Percentiles rank a stretch among this genome's conserved stretches.
These are phyloP conservation scores for Hypoxylon fragiforme DNA, from an alignment of 495 filamentous ascomycete genomes.

Conservation along the genomic window DNA sequence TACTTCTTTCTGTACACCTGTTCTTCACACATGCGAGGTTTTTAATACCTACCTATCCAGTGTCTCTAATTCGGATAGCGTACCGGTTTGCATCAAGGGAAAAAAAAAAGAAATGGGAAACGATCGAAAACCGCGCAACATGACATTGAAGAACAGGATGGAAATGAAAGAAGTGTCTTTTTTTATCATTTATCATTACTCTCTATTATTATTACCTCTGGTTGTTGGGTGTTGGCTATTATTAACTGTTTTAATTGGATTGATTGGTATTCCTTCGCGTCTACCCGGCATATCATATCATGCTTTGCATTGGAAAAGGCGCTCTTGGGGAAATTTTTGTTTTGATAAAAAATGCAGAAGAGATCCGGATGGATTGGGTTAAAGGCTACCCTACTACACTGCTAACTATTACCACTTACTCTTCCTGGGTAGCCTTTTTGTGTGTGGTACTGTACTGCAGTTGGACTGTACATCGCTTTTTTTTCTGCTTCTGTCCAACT, in stretches of 20 bases:
- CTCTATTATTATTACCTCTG: neutral
- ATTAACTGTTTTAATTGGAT: no score
- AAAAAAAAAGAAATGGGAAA: conserved; percentile 27
- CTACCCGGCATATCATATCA: conserved; percentile 17
- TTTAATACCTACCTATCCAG: conserved; percentile 15
- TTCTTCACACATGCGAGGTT: conserved; percentile 6
- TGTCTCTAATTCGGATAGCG: conserved; percentile 19
- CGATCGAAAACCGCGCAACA: no score
- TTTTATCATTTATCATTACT: conserved; percentile 3
- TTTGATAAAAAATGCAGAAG: conserved; percentile 8
- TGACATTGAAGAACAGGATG: conserved; percentile 19
- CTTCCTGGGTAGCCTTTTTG: conserved; percentile 4
- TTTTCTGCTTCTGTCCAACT: no score
- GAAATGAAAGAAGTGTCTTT: neutral
- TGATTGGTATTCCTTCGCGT: conserved; percentile 18
- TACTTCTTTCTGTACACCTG: conserved; percentile 17
- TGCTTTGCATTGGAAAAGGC: conserved; percentile 20
- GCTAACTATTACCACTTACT: no score
- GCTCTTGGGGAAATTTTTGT: conserved; percentile 6
- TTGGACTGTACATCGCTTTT: conserved; percentile 29
- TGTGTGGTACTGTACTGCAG: conserved; percentile 28
- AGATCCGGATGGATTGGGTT: no score
- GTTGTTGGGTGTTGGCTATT: no score
- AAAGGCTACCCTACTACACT: no score
- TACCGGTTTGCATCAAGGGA: conserved; percentile 22